A percentile compares a stretch with the other conserved stretches of the same genome.
Evolutionary conservation across 2,329 filamentous ascomycete genomes (phyloP).

Genomic region (Dactylellina leptospora): DNA sequence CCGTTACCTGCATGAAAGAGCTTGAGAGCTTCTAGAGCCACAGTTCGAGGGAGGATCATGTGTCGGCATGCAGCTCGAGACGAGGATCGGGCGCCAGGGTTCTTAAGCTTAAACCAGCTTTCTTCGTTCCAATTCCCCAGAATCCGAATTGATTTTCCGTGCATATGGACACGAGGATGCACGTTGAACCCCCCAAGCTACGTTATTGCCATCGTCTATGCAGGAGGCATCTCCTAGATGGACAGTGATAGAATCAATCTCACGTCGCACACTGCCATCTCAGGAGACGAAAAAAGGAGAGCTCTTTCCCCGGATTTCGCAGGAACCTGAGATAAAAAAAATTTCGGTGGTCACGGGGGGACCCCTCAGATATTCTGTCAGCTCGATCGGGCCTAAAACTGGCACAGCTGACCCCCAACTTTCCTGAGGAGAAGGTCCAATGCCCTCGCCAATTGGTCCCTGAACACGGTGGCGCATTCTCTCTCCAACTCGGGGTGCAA

Average conservation of each 20-base stretch:
- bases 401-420: slow-evolving; percentile 50
- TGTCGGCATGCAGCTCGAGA: slow-evolving; percentile 51
- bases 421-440: no score
- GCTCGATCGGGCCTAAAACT: slow-evolving; percentile 19
- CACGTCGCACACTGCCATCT: no score
- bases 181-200: background rate
- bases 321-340: slow-evolving; percentile 34
- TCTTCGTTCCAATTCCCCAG: slow-evolving; percentile 10
- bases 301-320: slow-evolving; percentile 53
- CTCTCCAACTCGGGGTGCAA: background rate
- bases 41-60: slow-evolving; percentile 28
- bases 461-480: slow-evolving; percentile 50
- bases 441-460: no score
- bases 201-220: slow-evolving; percentile 38
- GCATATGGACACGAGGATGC: slow-evolving; percentile 40
- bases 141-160: slow-evolving; percentile 15
- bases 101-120: slow-evolving; percentile 40
- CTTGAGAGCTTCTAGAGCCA: slow-evolving; percentile 36
- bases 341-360: slow-evolving; percentile 50
- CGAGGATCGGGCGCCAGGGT: slow-evolving; percentile 35
- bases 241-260: no score
- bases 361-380: slow-evolving; percentile 23
- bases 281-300: slow-evolving; percentile 27
- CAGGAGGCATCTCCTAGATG: no score
- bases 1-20: slow-evolving; percentile 15